Evolutionary conservation across 140 eudicot species (phyloP).

Genomic region (Erigeron philadelphicus): DNA sequence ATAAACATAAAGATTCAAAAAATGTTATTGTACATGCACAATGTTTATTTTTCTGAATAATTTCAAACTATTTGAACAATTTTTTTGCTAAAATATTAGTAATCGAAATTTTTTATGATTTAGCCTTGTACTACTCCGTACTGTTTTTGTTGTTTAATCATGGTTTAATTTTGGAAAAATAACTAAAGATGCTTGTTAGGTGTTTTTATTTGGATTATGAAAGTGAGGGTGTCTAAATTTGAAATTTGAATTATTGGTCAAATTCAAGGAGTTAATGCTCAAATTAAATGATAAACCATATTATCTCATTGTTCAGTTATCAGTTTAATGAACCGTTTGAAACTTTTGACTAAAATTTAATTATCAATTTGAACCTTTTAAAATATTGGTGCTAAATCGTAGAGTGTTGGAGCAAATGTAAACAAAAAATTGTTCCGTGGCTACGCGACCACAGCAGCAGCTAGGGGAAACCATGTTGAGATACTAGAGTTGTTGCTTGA

Average conservation of each 20-base stretch:
- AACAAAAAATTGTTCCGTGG: constrained; percentile 75
- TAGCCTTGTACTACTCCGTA: not conserved
- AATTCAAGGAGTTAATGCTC: constrained; percentile 20
- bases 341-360: not conserved
- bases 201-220: constrained; percentile 8
- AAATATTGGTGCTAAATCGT: not conserved
- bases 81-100: not conserved
- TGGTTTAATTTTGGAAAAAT: not conserved
- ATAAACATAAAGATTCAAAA: no score
- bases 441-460: constrained; percentile 74
- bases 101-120: not conserved
- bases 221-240: constrained; percentile 27
- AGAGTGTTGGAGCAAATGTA: constrained; percentile 60
- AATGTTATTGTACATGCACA: no score
- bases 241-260: constrained; percentile 21
- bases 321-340: not conserved
- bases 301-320: not conserved
- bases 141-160: no score
- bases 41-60: no score
- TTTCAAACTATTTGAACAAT: no score
- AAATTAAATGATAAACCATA: constrained; percentile 17
- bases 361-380: no score
- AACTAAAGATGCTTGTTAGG: not conserved
- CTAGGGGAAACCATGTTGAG: constrained; percentile 62
- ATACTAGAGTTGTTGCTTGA: constrained; percentile 55